Evolutionary conservation across 148 eudicot species (phyloP), one percentile per base, ranked within the genome.

Genomic region (Camellia japonica): DNA sequence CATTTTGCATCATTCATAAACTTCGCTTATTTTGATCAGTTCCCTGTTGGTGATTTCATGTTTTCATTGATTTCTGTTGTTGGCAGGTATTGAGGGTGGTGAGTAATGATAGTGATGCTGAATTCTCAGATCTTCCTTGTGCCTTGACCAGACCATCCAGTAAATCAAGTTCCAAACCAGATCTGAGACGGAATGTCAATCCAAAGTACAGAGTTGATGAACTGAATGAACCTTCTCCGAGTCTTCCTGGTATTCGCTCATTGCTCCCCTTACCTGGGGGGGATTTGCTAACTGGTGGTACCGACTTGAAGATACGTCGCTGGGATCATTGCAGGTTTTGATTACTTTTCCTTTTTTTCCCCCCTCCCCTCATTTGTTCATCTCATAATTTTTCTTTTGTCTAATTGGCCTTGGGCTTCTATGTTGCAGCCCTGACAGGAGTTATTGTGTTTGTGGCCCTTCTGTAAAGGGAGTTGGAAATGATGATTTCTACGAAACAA

Each of bases 211-310:
- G 97, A 83, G 92, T 92, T 23, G 90, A 96, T 81, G 99, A 96
- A 84, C 87, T 96, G 83, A 92, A 86, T 85, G 98, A 93, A 77
- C 97, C 98, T 67, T 84, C 94, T 41, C 89, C 89, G 7, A 98
- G 97, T 69, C 80, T 94, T 73, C 92, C 97, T 82, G 99, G 99
- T 78, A 86, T 92, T 63, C 98, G 98, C 75, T 85, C 99, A 43
- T 82, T 96, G 88, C 97, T 96, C 82, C 91, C 99, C 71, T 90
- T 96, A 73, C 99, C 99, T 55, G 97, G 99, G 71, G 99, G 98
- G 79, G 99, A 96, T 87, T 74, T 96, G 74, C 84, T 96, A 81
- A 93, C 99, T 58, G 99, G 95, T 51, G 98, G 99, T 79, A 92
- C 99, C 51, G 99, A 96, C 87, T 86, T 96, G 90, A 96, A 87